Evolutionary conservation across 768 basidiomycete species (phyloP).

Genomic region (Kwoniella sp.): DNA sequence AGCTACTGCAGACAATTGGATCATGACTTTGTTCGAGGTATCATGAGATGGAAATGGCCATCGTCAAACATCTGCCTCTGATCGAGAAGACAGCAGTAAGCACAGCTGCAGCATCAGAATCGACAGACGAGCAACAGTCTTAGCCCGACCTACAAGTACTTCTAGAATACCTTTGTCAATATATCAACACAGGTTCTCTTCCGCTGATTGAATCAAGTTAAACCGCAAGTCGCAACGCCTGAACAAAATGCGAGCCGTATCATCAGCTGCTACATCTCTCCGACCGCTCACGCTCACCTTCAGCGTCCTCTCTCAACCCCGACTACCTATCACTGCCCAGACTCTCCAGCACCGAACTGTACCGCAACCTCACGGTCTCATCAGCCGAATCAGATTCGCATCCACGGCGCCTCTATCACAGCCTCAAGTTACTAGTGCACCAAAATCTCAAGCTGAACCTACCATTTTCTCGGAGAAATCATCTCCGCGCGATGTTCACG

Average conservation of each 20-base stretch:
- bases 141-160: no score
- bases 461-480: constrained; percentile 45
- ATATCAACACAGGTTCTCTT: no score
- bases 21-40: no score
- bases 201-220: not conserved
- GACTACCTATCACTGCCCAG: not conserved
- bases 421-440: not conserved
- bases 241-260: not conserved
- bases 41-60: no score
- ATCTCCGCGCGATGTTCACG: constrained; percentile 35
- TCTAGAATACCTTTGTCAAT: no score
- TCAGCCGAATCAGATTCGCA: no score
- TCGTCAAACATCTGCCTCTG: no score
- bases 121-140: no score
- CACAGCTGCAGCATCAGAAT: no score
- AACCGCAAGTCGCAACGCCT: not conserved
- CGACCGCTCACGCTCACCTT: not conserved
- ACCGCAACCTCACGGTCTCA: no score
- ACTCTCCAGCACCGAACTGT: not conserved
- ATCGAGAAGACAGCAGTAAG: no score
- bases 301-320: not conserved
- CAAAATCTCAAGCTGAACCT: constrained; percentile 19
- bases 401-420: not conserved
- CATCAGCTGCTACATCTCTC: not conserved
- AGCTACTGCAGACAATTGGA: no score